Conservation (phyloP, 2,329 filamentous ascomycete species). For the Aspergillus melleus region DNA sequence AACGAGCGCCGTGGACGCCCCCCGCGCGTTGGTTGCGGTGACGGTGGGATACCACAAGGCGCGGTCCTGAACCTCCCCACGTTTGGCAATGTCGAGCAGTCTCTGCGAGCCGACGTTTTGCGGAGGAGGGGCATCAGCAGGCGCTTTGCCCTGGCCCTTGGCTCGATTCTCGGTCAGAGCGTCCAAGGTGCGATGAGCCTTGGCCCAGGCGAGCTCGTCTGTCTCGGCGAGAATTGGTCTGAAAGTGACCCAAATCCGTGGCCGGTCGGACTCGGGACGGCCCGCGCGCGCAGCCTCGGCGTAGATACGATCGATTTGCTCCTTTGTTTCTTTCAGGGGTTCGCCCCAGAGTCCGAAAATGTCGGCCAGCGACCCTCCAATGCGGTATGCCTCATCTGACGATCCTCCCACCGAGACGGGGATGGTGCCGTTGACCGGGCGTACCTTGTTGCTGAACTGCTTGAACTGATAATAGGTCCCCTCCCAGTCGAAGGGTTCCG, state of each 20-base stretch:
- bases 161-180: constrained; percentile 48
- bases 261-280: constrained; percentile 52
- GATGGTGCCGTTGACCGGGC: constrained; percentile 55
- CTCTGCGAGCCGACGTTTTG: constrained; percentile 63
- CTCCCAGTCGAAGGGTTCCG: constrained; percentile 62
- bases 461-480: constrained; percentile 62
- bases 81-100: constrained; percentile 57
- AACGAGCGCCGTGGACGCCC: constrained; percentile 60
- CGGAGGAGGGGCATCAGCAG: constrained; percentile 40
- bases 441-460: constrained; percentile 56
- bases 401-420: constrained; percentile 62
- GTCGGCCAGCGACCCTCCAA: constrained; percentile 59
- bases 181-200: constrained; percentile 59
- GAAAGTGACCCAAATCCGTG: constrained; percentile 65
- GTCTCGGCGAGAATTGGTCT: constrained; percentile 62
- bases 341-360: constrained; percentile 67
- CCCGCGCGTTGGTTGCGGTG: constrained; percentile 60
- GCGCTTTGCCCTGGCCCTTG: constrained; percentile 34
- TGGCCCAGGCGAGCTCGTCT: constrained; percentile 62
- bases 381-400: constrained; percentile 59
- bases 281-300: constrained; percentile 60
- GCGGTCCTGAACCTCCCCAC: constrained; percentile 58
- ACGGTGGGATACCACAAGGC: constrained; percentile 65
- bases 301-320: constrained; percentile 63
- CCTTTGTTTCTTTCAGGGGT: constrained; percentile 62